Evolutionary conservation across 176 grass and related monocot genomes (phyloP), one percentile per base, ranked within the genome.

Genomic region (Guadua angustifolia): DNA sequence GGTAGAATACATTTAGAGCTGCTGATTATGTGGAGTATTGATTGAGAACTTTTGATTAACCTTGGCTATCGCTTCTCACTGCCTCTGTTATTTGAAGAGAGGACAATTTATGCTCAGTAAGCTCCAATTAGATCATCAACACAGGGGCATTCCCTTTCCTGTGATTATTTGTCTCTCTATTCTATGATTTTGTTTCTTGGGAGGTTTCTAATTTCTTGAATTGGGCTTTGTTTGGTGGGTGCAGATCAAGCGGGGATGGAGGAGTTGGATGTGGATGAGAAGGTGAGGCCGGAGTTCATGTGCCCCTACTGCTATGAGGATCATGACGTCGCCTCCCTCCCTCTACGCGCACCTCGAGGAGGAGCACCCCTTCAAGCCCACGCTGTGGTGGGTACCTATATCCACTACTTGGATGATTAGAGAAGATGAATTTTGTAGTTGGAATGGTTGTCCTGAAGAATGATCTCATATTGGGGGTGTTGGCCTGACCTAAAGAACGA

Each of bases 271-370:
- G 77, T 88, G 93, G 93, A 99, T 14, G 86, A 89, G 78, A 90
- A 95, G 64, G 88, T 66, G 57, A 92, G 89, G 70, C 89, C 88
- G 8, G 96, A 99, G 80, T 94, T 95, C 51, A 63, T 91, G 3
- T 99, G 96, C 83, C 96, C 96, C 11, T 95, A 95, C 89, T 99
- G 96, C 96, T 99, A 95, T 88, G 96, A 94, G 69, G 96, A 95
- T 77, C 89, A 99, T 78, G 96, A 99, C 45, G 80, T 94, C 80
- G 69, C 78, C 24, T 95, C 96, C 65, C 87, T 95, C 49, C n/a
- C n/a, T n/a, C n/a, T 90, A 89, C 71, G 85, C 80, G 15, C 96
- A 99, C 88, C 89, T 99, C 21, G 96, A 94, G 87, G 96, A 99
- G 73, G 96, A 97, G 6, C 96, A 99, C 79, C 91, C 89, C 25